phyloP scores from a whole-genome alignment of 108 stramenopile species.

The Seminavis robusta region DNA sequence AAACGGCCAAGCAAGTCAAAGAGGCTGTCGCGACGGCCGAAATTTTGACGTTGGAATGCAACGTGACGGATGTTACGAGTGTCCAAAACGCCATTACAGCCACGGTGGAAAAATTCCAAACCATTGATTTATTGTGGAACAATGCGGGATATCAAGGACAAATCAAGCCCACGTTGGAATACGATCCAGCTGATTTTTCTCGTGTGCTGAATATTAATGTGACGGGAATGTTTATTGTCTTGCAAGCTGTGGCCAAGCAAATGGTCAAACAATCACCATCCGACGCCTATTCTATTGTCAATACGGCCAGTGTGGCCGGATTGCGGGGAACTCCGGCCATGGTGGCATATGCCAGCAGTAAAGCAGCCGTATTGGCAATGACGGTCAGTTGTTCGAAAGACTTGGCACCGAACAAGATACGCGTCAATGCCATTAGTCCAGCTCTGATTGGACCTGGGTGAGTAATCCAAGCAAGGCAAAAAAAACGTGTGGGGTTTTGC shows the following conservation, averaged over 20 bases:
- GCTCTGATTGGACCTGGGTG: conserved; percentile 91
- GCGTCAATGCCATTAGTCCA: conserved; percentile 89
- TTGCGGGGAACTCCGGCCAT: conserved; percentile 87
- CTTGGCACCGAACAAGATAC: conserved; percentile 78
- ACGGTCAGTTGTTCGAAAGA: conserved; percentile 67
- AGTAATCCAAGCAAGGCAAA: too few species aligned
- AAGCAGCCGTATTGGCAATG: conserved; percentile 87
- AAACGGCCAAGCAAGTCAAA: conserved; percentile 32
- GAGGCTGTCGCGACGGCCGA: conserved; percentile 1
- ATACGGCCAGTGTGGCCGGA: conserved; percentile 84
- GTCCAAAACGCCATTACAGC: conserved; percentile 46
- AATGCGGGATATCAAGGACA: conserved; percentile 95
- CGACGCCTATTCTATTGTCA: conserved; percentile 70
- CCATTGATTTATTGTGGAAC: conserved; percentile 85
- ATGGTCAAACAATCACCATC: conserved; percentile 51
- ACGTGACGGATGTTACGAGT: conserved; percentile 58
- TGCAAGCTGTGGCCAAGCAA: conserved; percentile 77
- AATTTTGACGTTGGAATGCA: conserved; percentile 54
- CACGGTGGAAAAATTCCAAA: conserved; percentile 32
- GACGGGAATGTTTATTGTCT: conserved; percentile 77
- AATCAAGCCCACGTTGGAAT: conserved; percentile 80
- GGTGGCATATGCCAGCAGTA: conserved; percentile 82
- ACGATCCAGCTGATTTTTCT: conserved; percentile 75
- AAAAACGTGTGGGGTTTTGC: too few species aligned
- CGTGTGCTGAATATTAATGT: conserved; percentile 91